Evolutionary conservation across 208 protist genomes (phyloP).

Genomic region (Trichomonas tenax): DNA sequence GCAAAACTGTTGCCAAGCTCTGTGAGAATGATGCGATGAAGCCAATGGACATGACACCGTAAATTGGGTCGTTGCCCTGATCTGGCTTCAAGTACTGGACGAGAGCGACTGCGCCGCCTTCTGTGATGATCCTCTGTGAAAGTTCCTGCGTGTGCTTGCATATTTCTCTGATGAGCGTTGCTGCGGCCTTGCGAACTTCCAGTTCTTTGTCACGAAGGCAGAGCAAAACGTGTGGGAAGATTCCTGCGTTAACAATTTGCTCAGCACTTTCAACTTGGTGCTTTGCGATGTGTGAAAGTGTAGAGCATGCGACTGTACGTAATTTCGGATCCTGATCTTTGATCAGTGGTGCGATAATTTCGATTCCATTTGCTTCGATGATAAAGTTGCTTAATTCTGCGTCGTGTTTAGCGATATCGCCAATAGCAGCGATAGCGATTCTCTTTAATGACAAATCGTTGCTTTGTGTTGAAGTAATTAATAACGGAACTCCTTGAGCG

Average conservation of each 20-base stretch:
- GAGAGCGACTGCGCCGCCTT: constrained; percentile 79
- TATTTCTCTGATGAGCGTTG: constrained; percentile 83
- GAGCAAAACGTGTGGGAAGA: constrained; percentile 81
- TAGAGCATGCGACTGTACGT: constrained; percentile 75
- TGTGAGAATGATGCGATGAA: constrained; percentile 91
- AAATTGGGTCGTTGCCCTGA: constrained; percentile 64
- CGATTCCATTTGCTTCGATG: constrained; percentile 79
- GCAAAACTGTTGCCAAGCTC: constrained; percentile 78
- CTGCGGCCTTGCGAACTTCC: constrained; percentile 81
- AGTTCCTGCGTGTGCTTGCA: constrained; percentile 89
- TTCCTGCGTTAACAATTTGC: constrained; percentile 87
- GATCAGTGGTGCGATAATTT: constrained; percentile 84
- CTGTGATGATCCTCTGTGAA: constrained; percentile 83
- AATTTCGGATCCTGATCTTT: constrained; percentile 72
- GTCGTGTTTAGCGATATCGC: constrained; percentile 48
- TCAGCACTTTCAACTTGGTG: constrained; percentile 90
- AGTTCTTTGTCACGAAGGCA: constrained; percentile 77
- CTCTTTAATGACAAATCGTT: constrained; percentile 86
- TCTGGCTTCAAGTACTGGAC: constrained; percentile 84
- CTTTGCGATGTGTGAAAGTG: constrained; percentile 86
- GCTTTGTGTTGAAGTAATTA: constrained; percentile 90
- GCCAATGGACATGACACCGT: constrained; percentile 89
- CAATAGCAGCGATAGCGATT: constrained; percentile 74
- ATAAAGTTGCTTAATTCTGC: constrained; percentile 72
- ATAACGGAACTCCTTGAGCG: constrained; percentile 72